Conservation (phyloP, 192 early-diverging fungal species). For the Helicostylum pulchrum region DNA sequence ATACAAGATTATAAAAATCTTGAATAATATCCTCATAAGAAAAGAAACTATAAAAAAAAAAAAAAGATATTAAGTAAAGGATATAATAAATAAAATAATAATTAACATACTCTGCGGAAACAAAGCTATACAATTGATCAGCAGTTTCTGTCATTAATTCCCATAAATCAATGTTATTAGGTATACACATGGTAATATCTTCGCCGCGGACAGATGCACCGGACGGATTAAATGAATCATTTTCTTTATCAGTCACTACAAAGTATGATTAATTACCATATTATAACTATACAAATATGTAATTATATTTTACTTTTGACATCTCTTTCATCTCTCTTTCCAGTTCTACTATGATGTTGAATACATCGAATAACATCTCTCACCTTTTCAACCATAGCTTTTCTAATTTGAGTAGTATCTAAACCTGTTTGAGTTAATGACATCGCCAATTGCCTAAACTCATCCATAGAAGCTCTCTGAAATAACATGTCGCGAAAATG, state of each 20-base stretch:
- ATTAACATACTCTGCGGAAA: constrained; percentile 41
- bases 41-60: constrained; percentile 39
- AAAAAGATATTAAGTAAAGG: no score
- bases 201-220: constrained; percentile 22
- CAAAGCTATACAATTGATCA: constrained; percentile 75
- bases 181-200: constrained; percentile 58
- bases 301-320: background rate
- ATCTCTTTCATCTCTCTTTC: constrained; percentile 18
- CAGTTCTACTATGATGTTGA: constrained; percentile 41
- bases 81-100: background rate
- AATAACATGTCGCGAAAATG: constrained; percentile 70
- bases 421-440: constrained; percentile 37
- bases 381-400: constrained; percentile 48
- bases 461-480: constrained; percentile 70
- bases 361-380: constrained; percentile 50
- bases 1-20: constrained; percentile 55
- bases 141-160: constrained; percentile 72
- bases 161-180: constrained; percentile 66
- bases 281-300: no score
- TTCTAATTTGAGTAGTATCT: constrained; percentile 45
- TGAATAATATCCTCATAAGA: constrained; percentile 54
- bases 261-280: no score
- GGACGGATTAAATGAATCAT: constrained; percentile 25
- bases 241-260: constrained; percentile 8
- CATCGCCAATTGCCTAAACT: constrained; percentile 53